These are phyloP conservation scores for Camelina neglecta DNA, from an alignment of 345 rosid species.

Conservation along the genomic window DNA sequence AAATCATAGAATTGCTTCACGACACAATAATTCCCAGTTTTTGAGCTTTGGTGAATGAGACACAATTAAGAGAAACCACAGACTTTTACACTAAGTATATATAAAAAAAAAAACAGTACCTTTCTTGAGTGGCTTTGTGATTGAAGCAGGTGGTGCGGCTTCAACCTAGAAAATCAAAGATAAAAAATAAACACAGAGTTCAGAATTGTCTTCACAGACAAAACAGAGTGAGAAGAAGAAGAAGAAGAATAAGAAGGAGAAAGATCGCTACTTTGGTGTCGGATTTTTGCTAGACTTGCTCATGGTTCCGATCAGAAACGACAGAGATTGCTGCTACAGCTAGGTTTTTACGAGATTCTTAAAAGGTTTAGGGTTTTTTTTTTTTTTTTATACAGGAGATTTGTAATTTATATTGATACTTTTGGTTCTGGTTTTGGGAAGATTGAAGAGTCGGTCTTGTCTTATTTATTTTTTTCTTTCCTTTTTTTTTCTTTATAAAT, in stretches of 20 bases:
- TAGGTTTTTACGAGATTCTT: not conserved
- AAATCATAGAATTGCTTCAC: no score
- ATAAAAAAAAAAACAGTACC: constrained; percentile 24
- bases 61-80: no score
- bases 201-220: not conserved
- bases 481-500: not conserved
- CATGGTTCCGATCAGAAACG: constrained; percentile 37
- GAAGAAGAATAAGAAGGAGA: not conserved
- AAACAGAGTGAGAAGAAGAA: not conserved
- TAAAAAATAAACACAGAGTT: constrained; percentile 4
- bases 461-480: not conserved
- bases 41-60: no score
- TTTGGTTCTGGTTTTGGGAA: not conserved
- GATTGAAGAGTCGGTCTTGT: not conserved
- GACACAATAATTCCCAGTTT: no score
- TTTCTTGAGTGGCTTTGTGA: constrained; percentile 51
- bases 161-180: constrained; percentile 42
- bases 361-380: constrained; percentile 16
- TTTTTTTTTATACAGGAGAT: not conserved
- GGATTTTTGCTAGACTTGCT: constrained; percentile 47
- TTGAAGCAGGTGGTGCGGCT: constrained; percentile 38
- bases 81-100: no score
- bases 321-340: not conserved
- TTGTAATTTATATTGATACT: constrained; percentile 6
- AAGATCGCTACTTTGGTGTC: constrained; percentile 38